Conservation (phyloP, 176 grass and related monocot genomes). For the Zea luxurians region DNA sequence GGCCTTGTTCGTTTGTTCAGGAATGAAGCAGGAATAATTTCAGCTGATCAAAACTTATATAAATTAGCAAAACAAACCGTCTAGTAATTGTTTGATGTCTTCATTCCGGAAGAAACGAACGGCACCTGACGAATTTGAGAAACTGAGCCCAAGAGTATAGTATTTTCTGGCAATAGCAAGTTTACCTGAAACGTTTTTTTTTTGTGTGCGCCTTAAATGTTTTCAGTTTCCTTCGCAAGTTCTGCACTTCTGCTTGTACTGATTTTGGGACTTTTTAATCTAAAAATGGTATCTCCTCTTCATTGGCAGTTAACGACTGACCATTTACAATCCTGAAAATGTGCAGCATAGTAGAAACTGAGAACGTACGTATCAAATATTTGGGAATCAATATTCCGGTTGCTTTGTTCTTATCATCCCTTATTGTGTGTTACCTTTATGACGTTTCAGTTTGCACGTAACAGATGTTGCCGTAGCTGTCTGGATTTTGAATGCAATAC, state of each 20-base stretch:
- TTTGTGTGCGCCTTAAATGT: not conserved
- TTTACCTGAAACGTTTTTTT: not conserved
- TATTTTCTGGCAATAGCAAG: not conserved
- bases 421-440: conserved; percentile 41
- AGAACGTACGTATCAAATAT: conserved; percentile 51
- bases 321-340: not conserved
- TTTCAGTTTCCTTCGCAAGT: not conserved
- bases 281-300: not conserved
- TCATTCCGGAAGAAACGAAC: too few species aligned
- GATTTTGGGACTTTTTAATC: not conserved
- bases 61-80: too few species aligned
- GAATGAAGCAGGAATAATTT: too few species aligned
- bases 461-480: conserved; percentile 88
- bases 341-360: conserved; percentile 45
- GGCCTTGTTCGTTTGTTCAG: too few species aligned
- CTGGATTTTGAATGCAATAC: conserved; percentile 87
- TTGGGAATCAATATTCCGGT: conserved; percentile 74
- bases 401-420: conserved; percentile 33
- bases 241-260: not conserved
- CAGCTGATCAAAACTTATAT: too few species aligned
- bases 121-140: not conserved
- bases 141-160: not conserved
- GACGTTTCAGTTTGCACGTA: conserved; percentile 58
- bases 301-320: not conserved
- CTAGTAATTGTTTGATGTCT: too few species aligned